Evolutionary conservation across 202 grass and related monocot species (phyloP).

Genomic region (Zizania palustris): DNA sequence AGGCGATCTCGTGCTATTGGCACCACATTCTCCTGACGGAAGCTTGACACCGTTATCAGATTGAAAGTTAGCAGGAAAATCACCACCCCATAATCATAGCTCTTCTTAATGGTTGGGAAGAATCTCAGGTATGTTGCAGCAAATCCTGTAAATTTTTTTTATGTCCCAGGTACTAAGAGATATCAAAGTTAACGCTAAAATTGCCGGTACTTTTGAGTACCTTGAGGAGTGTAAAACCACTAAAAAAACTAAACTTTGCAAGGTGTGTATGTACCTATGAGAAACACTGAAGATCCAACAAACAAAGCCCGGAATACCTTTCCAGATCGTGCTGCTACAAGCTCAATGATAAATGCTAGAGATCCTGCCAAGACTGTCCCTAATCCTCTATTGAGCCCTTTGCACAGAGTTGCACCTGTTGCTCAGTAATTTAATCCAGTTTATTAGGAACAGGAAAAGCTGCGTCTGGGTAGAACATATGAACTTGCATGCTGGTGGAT

Average conservation of each 20-base stretch:
- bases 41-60: constrained; percentile 93
- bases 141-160: too few relatives aligned
- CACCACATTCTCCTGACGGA: constrained; percentile 64
- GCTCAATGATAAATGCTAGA: constrained; percentile 88
- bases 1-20: constrained; percentile 71
- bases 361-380: constrained; percentile 77
- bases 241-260: neutral
- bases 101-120: constrained; percentile 90
- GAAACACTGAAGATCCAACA: constrained; percentile 75
- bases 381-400: constrained; percentile 90
- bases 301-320: constrained; percentile 64
- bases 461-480: neutral
- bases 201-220: too few relatives aligned
- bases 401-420: constrained; percentile 86
- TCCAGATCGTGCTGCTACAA: constrained; percentile 64
- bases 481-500: neutral
- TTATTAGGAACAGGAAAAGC: constrained; percentile 11
- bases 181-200: too few relatives aligned
- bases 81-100: constrained; percentile 86
- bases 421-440: neutral
- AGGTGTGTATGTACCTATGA: constrained; percentile 60
- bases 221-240: too few relatives aligned
- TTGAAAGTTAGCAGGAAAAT: constrained; percentile 97
- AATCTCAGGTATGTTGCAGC: constrained; percentile 79
- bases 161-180: too few relatives aligned